Percentiles rank a stretch among this genome's conserved stretches.
phyloP scores from a whole-genome alignment of 208 protist genomes.

The Wallacemonas rigidus region DNA sequence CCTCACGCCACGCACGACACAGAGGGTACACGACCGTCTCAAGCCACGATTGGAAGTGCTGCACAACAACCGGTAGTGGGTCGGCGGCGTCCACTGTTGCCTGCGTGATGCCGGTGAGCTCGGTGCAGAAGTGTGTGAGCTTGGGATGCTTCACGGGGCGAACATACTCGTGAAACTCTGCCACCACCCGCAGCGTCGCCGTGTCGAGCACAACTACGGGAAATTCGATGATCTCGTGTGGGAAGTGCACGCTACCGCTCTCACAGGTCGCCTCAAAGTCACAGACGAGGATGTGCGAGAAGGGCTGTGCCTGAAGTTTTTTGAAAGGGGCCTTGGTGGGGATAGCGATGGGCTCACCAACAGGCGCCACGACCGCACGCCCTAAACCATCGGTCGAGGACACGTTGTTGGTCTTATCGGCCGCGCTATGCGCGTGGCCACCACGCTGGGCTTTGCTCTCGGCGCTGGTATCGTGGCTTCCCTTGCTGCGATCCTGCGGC shows the following conservation, averaged over 20 bases:
- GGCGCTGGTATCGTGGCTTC: not conserved
- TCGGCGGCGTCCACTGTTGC: conserved; percentile 78
- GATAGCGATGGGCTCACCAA: conserved; percentile 30
- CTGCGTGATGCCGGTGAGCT: conserved; percentile 96
- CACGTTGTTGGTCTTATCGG: too few relatives aligned
- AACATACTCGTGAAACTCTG: conserved; percentile 92
- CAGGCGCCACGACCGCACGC: not conserved
- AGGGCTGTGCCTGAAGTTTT: conserved; percentile 66
- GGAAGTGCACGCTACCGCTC: conserved; percentile 52
- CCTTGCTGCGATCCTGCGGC: not conserved
- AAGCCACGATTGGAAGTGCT: conserved; percentile 69
- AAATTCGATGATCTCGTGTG: conserved; percentile 97
- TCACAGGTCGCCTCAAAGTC: conserved; percentile 94
- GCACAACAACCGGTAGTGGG: conserved; percentile 62
- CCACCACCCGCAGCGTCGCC: conserved; percentile 53
- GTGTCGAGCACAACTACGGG: conserved; percentile 92
- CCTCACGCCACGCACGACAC: conserved; percentile 40
- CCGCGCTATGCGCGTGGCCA: too few relatives aligned
- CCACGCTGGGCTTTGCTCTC: not conserved
- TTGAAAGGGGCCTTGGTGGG: conserved; percentile 34
- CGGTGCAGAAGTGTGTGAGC: conserved; percentile 92
- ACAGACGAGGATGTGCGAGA: conserved; percentile 89
- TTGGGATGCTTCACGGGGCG: conserved; percentile 73
- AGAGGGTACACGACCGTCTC: conserved; percentile 68
- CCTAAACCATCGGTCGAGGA: too few relatives aligned